These are phyloP conservation scores for Penicillium corylophilum DNA, from an alignment of 2,329 filamentous ascomycete species.

Conservation along the genomic window DNA sequence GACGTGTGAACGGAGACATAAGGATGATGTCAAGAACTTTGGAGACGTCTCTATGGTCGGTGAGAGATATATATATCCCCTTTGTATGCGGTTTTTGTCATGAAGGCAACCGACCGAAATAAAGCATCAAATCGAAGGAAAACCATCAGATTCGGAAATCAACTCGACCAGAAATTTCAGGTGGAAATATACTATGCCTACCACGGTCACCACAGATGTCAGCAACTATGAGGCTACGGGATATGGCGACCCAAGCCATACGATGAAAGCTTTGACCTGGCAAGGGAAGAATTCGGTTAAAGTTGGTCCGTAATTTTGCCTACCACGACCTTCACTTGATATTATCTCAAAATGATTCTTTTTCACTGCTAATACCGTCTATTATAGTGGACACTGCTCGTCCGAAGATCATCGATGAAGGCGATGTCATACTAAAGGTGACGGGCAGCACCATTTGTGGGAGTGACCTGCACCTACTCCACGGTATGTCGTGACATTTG, in stretches of 20 bases:
- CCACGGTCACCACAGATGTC: conserved; percentile 68
- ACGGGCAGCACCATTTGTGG: conserved; percentile 65
- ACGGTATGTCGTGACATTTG: conserved; percentile 28
- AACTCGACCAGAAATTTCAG: background rate
- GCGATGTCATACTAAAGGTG: conserved; percentile 77
- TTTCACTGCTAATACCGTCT: background rate
- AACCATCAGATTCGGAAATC: background rate
- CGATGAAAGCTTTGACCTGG: conserved; percentile 72
- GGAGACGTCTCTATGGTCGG: background rate
- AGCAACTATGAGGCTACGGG: conserved; percentile 60
- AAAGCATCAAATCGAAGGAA: background rate
- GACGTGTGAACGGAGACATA: background rate
- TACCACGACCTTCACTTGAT: background rate
- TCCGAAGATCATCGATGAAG: conserved; percentile 69
- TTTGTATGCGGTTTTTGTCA: background rate
- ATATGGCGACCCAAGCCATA: conserved; percentile 42
- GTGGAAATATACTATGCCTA: background rate
- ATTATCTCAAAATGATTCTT: background rate
- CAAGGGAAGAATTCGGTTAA: conserved; percentile 77
- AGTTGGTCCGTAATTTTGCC: conserved; percentile 48
- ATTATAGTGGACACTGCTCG: conserved; percentile 61
- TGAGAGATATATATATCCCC: background rate
- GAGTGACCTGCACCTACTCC: conserved; percentile 56
- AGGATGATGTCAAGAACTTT: background rate
- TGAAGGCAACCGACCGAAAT: background rate